Percentiles rank a stretch among this genome's conserved stretches.
phyloP scores from a whole-genome alignment of 192 early-diverging fungal genomes.

The Cladochytrium replicatum region DNA sequence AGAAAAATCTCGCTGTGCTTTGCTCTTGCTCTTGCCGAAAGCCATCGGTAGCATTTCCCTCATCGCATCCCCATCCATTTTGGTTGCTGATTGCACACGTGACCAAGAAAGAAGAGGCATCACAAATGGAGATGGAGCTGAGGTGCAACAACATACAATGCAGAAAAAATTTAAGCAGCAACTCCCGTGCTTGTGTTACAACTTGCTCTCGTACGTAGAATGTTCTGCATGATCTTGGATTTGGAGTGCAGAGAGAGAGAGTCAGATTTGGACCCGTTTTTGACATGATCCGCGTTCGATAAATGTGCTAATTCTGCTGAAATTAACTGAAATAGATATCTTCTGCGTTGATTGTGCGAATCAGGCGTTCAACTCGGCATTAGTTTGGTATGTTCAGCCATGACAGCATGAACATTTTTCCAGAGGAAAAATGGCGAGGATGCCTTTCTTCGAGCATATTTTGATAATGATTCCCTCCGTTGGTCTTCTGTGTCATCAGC shows the following conservation, averaged over 20 bases:
- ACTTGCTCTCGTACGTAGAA: conserved; percentile 24
- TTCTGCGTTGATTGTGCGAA: conserved; percentile 31
- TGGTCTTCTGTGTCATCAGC: conserved; percentile 6
- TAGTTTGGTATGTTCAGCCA: conserved; percentile 18
- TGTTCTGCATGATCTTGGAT: too few species aligned
- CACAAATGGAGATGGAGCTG: conserved; percentile 29
- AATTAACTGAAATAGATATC: conserved; percentile 24
- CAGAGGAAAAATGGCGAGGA: not conserved
- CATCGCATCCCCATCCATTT: too few species aligned
- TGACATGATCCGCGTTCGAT: too few species aligned
- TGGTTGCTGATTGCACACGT: too few species aligned
- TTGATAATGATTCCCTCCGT: conserved; percentile 1
- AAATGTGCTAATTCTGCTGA: too few species aligned
- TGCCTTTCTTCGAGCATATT: not conserved
- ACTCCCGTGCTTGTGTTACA: conserved; percentile 23
- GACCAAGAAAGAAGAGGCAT: too few species aligned
- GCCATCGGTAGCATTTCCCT: too few species aligned
- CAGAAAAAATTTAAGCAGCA: conserved; percentile 14
- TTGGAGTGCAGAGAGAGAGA: too few species aligned
- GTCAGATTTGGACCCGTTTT: too few species aligned
- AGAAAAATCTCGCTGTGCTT: too few species aligned
- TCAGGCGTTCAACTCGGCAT: conserved; percentile 17
- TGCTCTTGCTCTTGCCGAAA: too few species aligned
- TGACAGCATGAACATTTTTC: not conserved
- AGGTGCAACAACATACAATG: conserved; percentile 36